These are phyloP conservation scores for Eimeria zaria DNA, from an alignment of 169 alveolate genomes.

Conservation along the genomic window DNA sequence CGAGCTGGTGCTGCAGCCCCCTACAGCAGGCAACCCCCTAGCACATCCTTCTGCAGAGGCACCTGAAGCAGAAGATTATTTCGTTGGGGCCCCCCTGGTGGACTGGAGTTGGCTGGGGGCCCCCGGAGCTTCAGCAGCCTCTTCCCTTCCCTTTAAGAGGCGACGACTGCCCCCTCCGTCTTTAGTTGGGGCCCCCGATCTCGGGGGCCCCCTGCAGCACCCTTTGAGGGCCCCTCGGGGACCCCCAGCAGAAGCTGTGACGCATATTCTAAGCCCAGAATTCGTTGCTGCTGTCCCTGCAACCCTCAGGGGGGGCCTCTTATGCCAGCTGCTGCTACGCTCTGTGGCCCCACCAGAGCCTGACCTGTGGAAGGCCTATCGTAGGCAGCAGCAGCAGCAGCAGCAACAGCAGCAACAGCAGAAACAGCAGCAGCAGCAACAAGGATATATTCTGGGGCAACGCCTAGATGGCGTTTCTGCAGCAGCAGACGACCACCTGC, in stretches of 20 bases:
- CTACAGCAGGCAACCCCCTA: neutral
- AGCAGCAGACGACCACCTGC: slow-evolving; percentile 70
- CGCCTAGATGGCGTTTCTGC: slow-evolving; percentile 42
- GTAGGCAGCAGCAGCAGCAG: slow-evolving; percentile 15
- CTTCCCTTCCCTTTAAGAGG: neutral
- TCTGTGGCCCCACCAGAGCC: slow-evolving; percentile 20
- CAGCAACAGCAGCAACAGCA: slow-evolving; percentile 61
- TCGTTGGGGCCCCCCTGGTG: slow-evolving; percentile 64
- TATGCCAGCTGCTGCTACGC: slow-evolving; percentile 10
- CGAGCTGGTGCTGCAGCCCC: slow-evolving; percentile 23
- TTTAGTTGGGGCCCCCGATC: neutral
- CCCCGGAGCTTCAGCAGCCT: slow-evolving; percentile 43
- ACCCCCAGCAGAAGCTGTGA: slow-evolving; percentile 16
- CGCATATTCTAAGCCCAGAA: slow-evolving; percentile 17
- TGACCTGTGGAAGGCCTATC: slow-evolving; percentile 11
- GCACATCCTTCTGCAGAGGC: neutral
- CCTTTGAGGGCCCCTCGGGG: slow-evolving; percentile 8
- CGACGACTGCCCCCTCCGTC: neutral
- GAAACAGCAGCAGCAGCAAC: slow-evolving; percentile 48
- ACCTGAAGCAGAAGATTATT: neutral
- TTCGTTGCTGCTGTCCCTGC: slow-evolving; percentile 51
- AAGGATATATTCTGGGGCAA: neutral
- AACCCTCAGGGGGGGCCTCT: slow-evolving; percentile 56
- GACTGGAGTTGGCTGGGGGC: slow-evolving; percentile 40
- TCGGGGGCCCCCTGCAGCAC: neutral